These are phyloP conservation scores for Phytophthora sojae DNA, from an alignment of 352 stramenopile species.

Conservation along the genomic window DNA sequence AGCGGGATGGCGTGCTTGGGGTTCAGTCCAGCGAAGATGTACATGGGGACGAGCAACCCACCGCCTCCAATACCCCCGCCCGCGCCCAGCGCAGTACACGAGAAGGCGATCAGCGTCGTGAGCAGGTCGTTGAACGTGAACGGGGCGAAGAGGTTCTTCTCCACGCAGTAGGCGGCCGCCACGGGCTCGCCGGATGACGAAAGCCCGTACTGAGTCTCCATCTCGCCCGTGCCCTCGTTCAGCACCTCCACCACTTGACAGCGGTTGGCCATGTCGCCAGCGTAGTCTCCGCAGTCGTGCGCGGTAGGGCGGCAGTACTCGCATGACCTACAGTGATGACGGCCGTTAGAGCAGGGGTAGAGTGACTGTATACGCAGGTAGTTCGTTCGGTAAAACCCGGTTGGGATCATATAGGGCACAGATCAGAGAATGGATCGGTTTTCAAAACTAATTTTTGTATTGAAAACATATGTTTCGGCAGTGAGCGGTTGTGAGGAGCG, in stretches of 20 bases:
- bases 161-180: slow-evolving; percentile 65
- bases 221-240: neutral
- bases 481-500: too few relatives aligned
- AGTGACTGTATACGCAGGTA: too few relatives aligned
- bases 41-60: neutral
- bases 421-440: too few relatives aligned
- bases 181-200: slow-evolving; percentile 40
- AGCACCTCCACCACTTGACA: neutral
- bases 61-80: slow-evolving; percentile 89
- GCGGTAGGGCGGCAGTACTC: neutral
- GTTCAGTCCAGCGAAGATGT: neutral
- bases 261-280: neutral
- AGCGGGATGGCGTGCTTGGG: neutral
- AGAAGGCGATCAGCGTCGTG: slow-evolving; percentile 70
- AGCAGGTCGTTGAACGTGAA: slow-evolving; percentile 69
- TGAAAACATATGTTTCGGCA: too few relatives aligned
- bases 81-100: slow-evolving; percentile 86
- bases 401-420: too few relatives aligned
- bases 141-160: slow-evolving; percentile 81
- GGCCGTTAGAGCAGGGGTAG: neutral
- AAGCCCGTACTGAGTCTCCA: slow-evolving; percentile 11
- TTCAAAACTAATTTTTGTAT: too few relatives aligned
- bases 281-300: neutral
- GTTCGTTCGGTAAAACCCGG: too few relatives aligned
- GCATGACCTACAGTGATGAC: neutral